These are phyloP conservation scores for Dryas alaskensis DNA, from an alignment of 306 rosid species.

Conservation along the genomic window DNA sequence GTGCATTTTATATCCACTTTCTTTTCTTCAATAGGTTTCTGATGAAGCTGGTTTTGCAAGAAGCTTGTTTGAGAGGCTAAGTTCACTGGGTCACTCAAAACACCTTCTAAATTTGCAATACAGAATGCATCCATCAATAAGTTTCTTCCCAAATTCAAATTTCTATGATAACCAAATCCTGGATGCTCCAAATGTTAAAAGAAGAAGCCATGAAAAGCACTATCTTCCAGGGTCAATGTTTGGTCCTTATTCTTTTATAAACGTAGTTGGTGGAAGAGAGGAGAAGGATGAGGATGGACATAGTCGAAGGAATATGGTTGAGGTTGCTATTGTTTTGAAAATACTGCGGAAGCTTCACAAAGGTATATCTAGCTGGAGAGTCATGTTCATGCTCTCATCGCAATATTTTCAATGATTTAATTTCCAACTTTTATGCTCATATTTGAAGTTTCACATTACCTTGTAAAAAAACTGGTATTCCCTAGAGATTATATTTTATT, in stretches of 20 bases:
- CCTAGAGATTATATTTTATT: neutral
- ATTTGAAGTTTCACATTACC: neutral
- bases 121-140: constrained; percentile 82
- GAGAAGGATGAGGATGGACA: constrained; percentile 65
- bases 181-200: constrained; percentile 53
- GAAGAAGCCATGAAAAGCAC: constrained; percentile 38
- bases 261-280: constrained; percentile 62
- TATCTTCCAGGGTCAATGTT: constrained; percentile 62
- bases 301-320: constrained; percentile 66
- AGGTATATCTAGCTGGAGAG: constrained; percentile 37
- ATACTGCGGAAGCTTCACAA: constrained; percentile 47
- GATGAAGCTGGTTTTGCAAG: constrained; percentile 58
- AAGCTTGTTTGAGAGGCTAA: constrained; percentile 72
- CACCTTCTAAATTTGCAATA: constrained; percentile 66
- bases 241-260: constrained; percentile 76
- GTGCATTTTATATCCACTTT: neutral
- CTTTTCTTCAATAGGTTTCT: constrained; percentile 41
- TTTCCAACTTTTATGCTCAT: neutral
- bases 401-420: neutral
- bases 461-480: neutral
- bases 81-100: constrained; percentile 42
- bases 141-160: constrained; percentile 59
- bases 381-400: neutral
- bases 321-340: constrained; percentile 57
- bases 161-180: constrained; percentile 50